Evolutionary conservation across 345 rosid species (phyloP).

Genomic region (Eucalyptus polyanthemos): DNA sequence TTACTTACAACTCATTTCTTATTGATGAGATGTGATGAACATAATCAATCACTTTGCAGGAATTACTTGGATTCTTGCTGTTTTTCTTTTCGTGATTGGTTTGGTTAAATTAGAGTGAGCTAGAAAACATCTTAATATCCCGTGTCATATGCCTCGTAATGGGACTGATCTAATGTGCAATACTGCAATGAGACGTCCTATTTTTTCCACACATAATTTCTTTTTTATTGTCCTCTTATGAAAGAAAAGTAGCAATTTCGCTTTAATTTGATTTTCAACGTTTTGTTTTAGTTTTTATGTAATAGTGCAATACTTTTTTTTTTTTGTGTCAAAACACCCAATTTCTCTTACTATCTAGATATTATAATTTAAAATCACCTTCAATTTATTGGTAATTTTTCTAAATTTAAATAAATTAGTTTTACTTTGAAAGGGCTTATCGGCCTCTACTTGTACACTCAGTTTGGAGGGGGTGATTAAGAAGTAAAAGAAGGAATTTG

Average conservation of each 20-base stretch:
- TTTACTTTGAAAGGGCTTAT: not conserved
- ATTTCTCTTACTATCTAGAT: not conserved
- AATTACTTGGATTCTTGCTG: accelerated
- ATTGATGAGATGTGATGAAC: not conserved
- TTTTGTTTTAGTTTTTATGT: not conserved
- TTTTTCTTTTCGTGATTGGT: not conserved
- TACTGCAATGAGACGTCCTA: not conserved
- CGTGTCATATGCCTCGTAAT: accelerated
- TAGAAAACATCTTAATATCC: not conserved
- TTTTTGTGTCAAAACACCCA: not conserved
- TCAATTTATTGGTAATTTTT: not conserved
- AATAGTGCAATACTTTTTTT: accelerated
- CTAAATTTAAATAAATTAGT: not conserved
- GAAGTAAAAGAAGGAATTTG: not conserved
- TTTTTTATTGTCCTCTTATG: not conserved
- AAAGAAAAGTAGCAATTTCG: not conserved
- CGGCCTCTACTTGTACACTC: not conserved
- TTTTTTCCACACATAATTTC: not conserved
- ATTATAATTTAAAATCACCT: no score
- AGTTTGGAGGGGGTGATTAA: not conserved
- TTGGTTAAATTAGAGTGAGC: not conserved
- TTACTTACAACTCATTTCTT: not conserved
- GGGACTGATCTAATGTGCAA: not conserved
- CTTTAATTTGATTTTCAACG: not conserved
- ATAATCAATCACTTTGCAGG: not conserved